phyloP scores from a whole-genome alignment of 345 rosid species.

The Camelina neglecta region DNA sequence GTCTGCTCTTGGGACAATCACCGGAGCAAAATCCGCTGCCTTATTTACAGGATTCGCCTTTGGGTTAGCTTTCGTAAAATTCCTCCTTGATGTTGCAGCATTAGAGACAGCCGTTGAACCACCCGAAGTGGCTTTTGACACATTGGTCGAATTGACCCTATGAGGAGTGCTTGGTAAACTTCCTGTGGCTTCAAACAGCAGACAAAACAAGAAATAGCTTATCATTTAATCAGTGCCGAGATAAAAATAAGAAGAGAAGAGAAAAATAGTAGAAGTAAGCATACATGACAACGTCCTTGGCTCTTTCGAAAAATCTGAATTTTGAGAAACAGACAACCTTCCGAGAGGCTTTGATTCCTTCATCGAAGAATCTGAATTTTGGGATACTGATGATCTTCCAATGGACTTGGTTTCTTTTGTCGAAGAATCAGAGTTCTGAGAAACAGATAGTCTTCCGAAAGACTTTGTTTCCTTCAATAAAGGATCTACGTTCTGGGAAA shows the following conservation, averaged over 20 bases:
- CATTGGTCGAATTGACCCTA: conserved; percentile 57
- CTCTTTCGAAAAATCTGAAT: conserved; percentile 75
- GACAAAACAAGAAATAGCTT: conserved; percentile 44
- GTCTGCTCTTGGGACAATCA: conserved; percentile 81
- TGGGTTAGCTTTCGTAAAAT: conserved; percentile 53
- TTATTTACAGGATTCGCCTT: conserved; percentile 59
- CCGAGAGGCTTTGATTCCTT: conserved; percentile 86
- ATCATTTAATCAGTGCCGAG: conserved; percentile 16
- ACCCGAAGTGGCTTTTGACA: conserved; percentile 51
- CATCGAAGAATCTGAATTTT: conserved; percentile 52
- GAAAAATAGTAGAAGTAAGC: conserved; percentile 28
- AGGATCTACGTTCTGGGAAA: conserved; percentile 57
- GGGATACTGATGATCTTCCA: conserved; percentile 79
- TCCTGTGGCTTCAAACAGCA: conserved; percentile 77
- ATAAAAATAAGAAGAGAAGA: conserved; percentile 9
- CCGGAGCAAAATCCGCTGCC: conserved; percentile 73
- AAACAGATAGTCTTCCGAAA: conserved; percentile 78
- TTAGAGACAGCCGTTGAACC: conserved; percentile 52
- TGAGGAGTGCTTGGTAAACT: conserved; percentile 83
- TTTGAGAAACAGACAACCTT: conserved; percentile 85
- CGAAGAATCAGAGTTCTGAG: conserved; percentile 79
- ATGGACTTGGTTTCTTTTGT: conserved; percentile 74
- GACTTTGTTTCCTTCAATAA: conserved; percentile 77
- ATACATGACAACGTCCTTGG: conserved; percentile 66
- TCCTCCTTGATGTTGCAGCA: conserved; percentile 63